Evolutionary conservation across 2,329 filamentous ascomycete genomes (phyloP).

Genomic region (Polytolypa hystricis): DNA sequence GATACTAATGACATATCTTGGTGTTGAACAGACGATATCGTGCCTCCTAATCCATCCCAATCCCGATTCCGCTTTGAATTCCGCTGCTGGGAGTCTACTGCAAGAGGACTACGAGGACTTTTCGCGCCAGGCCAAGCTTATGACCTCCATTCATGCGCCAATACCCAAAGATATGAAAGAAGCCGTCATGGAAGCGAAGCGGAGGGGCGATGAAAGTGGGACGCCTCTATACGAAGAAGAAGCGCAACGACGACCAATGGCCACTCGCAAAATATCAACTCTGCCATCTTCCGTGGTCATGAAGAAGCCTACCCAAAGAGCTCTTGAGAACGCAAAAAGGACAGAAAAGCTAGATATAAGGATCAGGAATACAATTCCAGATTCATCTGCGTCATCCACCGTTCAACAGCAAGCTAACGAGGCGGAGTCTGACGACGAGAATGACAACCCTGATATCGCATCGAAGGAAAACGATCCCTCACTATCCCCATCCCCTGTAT

Average conservation of each 20-base stretch:
- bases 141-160: constrained; percentile 51
- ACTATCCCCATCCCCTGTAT: constrained; percentile 28
- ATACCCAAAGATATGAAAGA: constrained; percentile 37
- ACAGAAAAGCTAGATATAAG: constrained; percentile 10
- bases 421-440: constrained; percentile 20
- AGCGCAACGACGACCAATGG: constrained; percentile 6
- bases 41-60: constrained; percentile 55
- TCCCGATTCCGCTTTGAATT: constrained; percentile 52
- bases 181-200: constrained; percentile 43
- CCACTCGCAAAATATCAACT: constrained; percentile 3
- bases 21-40: constrained; percentile 39
- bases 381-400: constrained; percentile 4
- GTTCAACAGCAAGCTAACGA: constrained; percentile 14
- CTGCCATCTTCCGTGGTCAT: constrained; percentile 18
- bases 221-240: constrained; percentile 18
- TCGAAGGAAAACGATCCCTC: constrained; percentile 42
- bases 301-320: constrained; percentile 18
- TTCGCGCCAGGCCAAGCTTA: constrained; percentile 45
- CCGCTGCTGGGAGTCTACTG: constrained; percentile 46
- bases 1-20: neutral
- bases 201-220: constrained; percentile 40
- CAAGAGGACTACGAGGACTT: constrained; percentile 50
- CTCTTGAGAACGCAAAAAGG: constrained; percentile 5
- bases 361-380: constrained; percentile 5
- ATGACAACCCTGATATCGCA: constrained; percentile 24